phyloP scores from a whole-genome alignment of 495 filamentous ascomycete genomes.

The Hyphodiscus hymeniophilus region DNA sequence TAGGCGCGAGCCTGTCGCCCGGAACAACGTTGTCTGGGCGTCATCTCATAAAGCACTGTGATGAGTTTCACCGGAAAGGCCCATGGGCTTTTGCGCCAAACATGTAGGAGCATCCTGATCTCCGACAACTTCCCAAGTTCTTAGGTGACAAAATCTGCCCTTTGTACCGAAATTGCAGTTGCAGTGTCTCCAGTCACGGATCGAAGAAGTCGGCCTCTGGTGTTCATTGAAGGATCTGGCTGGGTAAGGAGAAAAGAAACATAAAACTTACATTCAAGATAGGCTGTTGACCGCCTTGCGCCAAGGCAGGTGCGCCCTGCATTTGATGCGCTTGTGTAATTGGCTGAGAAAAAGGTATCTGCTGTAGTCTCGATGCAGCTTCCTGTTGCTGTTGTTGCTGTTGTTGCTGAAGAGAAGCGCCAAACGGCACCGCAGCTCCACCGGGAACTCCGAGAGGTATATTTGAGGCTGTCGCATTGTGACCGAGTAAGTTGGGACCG shows the following conservation, averaged over 20 bases:
- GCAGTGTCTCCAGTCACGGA: no score
- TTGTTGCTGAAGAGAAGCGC: constrained; percentile 32
- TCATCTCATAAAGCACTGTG: no score
- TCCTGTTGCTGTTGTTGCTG: constrained; percentile 29
- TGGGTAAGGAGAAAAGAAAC: not conserved
- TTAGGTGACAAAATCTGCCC: no score
- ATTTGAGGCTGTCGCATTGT: constrained; percentile 31
- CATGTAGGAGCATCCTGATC: no score
- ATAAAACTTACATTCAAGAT: constrained; percentile 72
- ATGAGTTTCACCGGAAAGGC: no score
- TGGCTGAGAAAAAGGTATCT: constrained; percentile 33
- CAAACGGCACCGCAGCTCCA: constrained; percentile 33
- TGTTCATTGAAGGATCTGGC: no score
- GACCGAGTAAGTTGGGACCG: constrained; percentile 32
- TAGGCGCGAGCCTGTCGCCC: no score
- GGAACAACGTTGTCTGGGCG: no score
- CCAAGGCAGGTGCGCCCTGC: constrained; percentile 49
- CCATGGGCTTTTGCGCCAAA: no score
- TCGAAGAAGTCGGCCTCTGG: not conserved
- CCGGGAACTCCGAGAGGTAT: constrained; percentile 28
- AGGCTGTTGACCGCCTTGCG: constrained; percentile 78
- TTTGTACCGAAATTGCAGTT: no score
- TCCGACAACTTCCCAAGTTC: no score
- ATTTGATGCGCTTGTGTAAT: constrained; percentile 26
- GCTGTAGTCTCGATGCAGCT: constrained; percentile 35